phyloP scores from a whole-genome alignment of 441 rosid genomes.

The Pelargonium citronellum region DNA sequence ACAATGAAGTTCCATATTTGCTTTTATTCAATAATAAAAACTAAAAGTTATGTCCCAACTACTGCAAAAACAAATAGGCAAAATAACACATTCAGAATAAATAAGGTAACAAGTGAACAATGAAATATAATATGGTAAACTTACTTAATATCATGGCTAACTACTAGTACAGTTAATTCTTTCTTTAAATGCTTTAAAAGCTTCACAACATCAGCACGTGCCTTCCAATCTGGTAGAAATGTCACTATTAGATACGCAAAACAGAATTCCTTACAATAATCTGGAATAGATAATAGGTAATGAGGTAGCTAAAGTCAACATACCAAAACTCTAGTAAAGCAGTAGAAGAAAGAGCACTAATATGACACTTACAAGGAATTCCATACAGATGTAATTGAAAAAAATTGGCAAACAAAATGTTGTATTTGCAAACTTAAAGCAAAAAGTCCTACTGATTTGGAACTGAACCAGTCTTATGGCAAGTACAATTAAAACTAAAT shows the following conservation, averaged over 20 bases:
- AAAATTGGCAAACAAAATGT: not conserved
- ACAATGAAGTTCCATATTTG: not conserved
- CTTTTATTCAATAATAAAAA: not conserved
- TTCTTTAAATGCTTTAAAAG: constrained; percentile 79
- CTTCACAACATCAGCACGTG: constrained; percentile 80
- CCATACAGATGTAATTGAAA: not conserved
- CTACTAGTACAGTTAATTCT: constrained; percentile 75
- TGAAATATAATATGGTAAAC: constrained; percentile 15
- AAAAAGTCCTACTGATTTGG: constrained; percentile 1
- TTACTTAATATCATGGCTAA: constrained; percentile 89
- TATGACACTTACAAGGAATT: not conserved
- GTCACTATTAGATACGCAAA: constrained; percentile 6
- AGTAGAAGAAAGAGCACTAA: constrained; percentile 5
- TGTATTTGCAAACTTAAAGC: not conserved
- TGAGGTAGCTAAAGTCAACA: constrained; percentile 5
- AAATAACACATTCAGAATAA: not conserved
- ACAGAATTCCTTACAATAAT: constrained; percentile 2
- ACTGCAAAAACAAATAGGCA: not conserved
- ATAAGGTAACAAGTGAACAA: not conserved
- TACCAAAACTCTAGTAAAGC: not conserved
- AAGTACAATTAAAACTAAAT: constrained; percentile 3
- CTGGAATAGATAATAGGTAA: constrained; percentile 10
- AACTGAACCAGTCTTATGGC: not conserved
- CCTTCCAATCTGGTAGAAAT: constrained; percentile 70
- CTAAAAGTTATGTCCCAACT: not conserved